phyloP scores from a whole-genome alignment of 441 rosid genomes.

The Pelargonium cotyledonis region DNA sequence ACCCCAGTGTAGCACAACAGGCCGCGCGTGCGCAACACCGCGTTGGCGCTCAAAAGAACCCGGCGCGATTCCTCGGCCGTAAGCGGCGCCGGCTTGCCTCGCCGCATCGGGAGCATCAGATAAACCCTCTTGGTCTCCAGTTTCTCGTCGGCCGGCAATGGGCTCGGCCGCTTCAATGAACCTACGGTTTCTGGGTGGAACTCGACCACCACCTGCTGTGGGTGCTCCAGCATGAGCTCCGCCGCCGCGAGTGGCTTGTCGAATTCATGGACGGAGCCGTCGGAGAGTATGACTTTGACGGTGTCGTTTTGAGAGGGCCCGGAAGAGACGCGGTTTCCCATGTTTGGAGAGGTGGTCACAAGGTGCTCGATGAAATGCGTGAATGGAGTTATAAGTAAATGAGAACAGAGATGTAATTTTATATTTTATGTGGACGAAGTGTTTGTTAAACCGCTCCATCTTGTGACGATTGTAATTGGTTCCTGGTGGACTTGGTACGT shows the following conservation, averaged over 20 bases:
- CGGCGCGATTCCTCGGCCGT: constrained; percentile 1
- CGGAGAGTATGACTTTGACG: background rate
- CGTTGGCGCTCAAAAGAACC: background rate
- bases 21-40: background rate
- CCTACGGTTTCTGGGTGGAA: background rate
- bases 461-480: background rate
- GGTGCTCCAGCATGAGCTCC: constrained; percentile 1
- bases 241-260: background rate
- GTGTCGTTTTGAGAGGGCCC: background rate
- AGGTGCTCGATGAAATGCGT: background rate
- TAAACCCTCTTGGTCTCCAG: background rate
- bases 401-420: background rate
- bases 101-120: background rate
- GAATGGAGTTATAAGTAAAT: background rate
- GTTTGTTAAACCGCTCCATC: constrained; percentile 1
- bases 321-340: constrained; percentile 1
- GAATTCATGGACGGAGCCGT: background rate
- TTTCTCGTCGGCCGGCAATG: constrained; percentile 4
- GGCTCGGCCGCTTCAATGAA: background rate
- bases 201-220: constrained; percentile 7
- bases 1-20: background rate
- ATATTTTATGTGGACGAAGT: background rate
- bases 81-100: constrained; percentile 4
- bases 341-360: background rate
- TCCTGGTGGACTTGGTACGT: constrained; percentile 5